Conservation (phyloP, 305 asterid species). For the Fraxinus ornus region DNA sequence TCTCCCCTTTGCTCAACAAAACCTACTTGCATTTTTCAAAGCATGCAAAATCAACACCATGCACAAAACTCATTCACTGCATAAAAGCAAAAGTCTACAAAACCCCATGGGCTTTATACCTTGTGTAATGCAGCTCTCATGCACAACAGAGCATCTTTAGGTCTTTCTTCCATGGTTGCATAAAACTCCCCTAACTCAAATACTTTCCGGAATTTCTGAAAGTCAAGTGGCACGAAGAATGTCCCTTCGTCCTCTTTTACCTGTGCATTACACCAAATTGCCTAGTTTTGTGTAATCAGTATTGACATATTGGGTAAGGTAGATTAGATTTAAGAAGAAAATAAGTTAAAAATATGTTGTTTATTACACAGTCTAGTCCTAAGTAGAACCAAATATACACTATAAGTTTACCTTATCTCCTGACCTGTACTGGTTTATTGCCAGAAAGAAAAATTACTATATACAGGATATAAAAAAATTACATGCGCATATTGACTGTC, state of each 20-base stretch:
- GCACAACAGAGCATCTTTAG: conserved; percentile 78
- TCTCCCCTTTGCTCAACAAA: conserved; percentile 39
- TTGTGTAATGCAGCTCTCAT: conserved; percentile 84
- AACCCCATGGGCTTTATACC: conserved; percentile 33
- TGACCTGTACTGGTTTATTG: neutral
- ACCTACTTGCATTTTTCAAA: conserved; percentile 39
- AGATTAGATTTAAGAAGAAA: neutral
- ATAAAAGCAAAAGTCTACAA: neutral
- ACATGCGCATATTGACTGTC: neutral
- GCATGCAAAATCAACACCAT: conserved; percentile 22
- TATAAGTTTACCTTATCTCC: neutral
- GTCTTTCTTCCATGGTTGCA: conserved; percentile 55
- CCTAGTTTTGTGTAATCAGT: neutral
- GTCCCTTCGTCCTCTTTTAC: conserved; percentile 65
- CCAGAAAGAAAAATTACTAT: neutral
- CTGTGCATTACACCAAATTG: conserved; percentile 39
- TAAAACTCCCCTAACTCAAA: conserved; percentile 54
- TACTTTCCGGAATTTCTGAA: conserved; percentile 70
- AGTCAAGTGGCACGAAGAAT: conserved; percentile 65
- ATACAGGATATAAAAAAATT: neutral
- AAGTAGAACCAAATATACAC: neutral
- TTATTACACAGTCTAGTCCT: neutral
- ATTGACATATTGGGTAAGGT: neutral
- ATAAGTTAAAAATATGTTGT: neutral
- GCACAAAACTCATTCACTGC: conserved; percentile 13